These are phyloP conservation scores for Phytophthora brassicae DNA, from an alignment of 352 stramenopile species.

Conservation along the genomic window DNA sequence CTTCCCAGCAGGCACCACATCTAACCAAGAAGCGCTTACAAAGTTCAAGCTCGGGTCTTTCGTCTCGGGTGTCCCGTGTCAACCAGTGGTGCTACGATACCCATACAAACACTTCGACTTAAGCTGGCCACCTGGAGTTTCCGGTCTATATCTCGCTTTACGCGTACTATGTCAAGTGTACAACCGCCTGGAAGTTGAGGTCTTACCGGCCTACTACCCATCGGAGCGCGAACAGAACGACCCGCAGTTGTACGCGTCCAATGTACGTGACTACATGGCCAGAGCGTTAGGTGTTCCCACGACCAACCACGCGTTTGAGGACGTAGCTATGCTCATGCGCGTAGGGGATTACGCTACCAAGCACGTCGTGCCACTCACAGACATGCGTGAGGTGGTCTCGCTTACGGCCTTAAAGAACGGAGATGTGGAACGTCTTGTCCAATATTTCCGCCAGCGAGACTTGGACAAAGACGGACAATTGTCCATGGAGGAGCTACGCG, in stretches of 20 bases:
- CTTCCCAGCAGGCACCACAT: constrained; percentile 76
- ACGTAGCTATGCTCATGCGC: constrained; percentile 63
- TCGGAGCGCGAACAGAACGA: constrained; percentile 39
- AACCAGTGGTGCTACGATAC: constrained; percentile 64
- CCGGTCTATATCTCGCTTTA: constrained; percentile 49
- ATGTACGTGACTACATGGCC: constrained; percentile 62
- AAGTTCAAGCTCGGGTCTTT: constrained; percentile 83
- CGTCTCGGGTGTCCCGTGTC: constrained; percentile 52
- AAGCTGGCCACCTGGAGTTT: constrained; percentile 65
- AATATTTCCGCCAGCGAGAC: constrained; percentile 60
- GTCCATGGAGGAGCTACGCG: constrained; percentile 63
- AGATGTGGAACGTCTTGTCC: constrained; percentile 53
- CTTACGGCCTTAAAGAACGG: constrained; percentile 46
- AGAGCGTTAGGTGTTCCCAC: constrained; percentile 46
- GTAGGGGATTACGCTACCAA: constrained; percentile 57
- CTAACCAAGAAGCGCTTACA: constrained; percentile 64
- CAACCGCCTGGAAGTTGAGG: constrained; percentile 62
- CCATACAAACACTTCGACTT: constrained; percentile 76
- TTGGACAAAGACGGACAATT: constrained; percentile 62
- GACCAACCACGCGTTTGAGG: constrained; percentile 78
- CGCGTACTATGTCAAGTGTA: constrained; percentile 74
- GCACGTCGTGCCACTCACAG: constrained; percentile 60
- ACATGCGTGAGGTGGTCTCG: constrained; percentile 52
- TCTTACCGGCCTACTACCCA: constrained; percentile 57
- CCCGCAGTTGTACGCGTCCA: constrained; percentile 58